Conservation (phyloP, 306 rosid genomes). For the Trifolium fragiferum region DNA sequence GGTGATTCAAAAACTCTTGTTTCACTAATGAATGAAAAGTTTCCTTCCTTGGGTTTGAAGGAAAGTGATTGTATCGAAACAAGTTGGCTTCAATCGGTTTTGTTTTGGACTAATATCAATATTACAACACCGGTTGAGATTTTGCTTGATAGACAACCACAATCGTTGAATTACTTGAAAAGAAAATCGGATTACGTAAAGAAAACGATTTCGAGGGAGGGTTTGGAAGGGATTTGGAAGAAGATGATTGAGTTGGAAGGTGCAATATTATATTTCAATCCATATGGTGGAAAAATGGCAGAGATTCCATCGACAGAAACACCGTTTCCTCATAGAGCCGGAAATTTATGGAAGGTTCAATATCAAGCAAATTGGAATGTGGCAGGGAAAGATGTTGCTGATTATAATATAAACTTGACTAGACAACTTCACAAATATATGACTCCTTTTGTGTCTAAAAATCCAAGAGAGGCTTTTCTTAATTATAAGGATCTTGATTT, state of each 20-base stretch:
- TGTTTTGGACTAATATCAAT: constrained; percentile 56
- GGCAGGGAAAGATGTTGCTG: constrained; percentile 49
- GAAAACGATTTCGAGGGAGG: constrained; percentile 54
- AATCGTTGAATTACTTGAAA: constrained; percentile 58
- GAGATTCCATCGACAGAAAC: constrained; percentile 56
- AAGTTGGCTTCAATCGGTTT: constrained; percentile 62
- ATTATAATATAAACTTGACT: constrained; percentile 47
- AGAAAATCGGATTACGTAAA: constrained; percentile 75
- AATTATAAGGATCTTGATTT: constrained; percentile 77
- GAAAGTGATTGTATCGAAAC: constrained; percentile 58
- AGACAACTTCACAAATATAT: constrained; percentile 59
- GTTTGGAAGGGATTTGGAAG: constrained; percentile 67
- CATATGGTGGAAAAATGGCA: constrained; percentile 81
- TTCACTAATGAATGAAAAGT: constrained; percentile 45
- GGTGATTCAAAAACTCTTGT: constrained; percentile 59
- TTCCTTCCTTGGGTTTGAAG: constrained; percentile 61
- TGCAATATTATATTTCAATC: constrained; percentile 54
- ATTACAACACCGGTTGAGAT: constrained; percentile 47
- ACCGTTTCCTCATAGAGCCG: constrained; percentile 74
- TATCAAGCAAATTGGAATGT: constrained; percentile 70
- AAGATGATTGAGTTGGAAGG: constrained; percentile 64
- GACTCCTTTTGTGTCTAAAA: constrained; percentile 67
- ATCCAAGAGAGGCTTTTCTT: constrained; percentile 70
- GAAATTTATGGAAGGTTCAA: constrained; percentile 69
- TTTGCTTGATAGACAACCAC: constrained; percentile 60